Percentiles rank a stretch among this genome's conserved stretches.
phyloP scores from a whole-genome alignment of 306 rosid genomes.

The Inga leiocalycina region DNA sequence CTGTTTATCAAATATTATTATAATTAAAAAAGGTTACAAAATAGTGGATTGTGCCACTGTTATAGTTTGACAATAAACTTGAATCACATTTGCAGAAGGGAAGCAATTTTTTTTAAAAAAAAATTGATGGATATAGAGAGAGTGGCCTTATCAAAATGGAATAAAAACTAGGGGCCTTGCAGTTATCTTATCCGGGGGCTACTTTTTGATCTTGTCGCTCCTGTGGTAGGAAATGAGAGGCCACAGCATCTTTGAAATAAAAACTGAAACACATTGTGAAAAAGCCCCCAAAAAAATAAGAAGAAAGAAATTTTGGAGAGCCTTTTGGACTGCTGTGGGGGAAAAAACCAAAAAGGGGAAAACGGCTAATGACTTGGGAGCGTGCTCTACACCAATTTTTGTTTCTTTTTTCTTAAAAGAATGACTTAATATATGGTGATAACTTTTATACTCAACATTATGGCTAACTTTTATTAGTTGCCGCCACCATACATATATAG shows the following conservation, averaged over 20 bases:
- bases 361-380: not conserved
- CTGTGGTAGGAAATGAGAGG: constrained; percentile 26
- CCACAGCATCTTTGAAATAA: not conserved
- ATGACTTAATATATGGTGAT: not conserved
- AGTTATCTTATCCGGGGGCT: constrained; percentile 1
- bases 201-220: constrained; percentile 17
- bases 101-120: not conserved
- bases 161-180: not conserved
- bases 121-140: not conserved
- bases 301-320: not conserved
- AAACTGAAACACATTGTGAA: not conserved
- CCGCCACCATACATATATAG: not conserved
- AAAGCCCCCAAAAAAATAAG: not conserved
- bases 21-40: not conserved
- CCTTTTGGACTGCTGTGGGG: not conserved
- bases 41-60: constrained; percentile 5
- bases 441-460: not conserved
- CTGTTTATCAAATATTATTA: not conserved
- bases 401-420: not conserved
- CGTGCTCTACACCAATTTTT: not conserved
- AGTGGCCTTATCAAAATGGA: constrained; percentile 26
- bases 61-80: not conserved
- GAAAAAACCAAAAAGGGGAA: not conserved
- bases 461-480: not conserved
- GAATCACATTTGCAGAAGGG: not conserved